Evolutionary conservation across 2,329 filamentous ascomycete genomes (phyloP).

Genomic region (Stagonosporopsis cucurbitacearum): DNA sequence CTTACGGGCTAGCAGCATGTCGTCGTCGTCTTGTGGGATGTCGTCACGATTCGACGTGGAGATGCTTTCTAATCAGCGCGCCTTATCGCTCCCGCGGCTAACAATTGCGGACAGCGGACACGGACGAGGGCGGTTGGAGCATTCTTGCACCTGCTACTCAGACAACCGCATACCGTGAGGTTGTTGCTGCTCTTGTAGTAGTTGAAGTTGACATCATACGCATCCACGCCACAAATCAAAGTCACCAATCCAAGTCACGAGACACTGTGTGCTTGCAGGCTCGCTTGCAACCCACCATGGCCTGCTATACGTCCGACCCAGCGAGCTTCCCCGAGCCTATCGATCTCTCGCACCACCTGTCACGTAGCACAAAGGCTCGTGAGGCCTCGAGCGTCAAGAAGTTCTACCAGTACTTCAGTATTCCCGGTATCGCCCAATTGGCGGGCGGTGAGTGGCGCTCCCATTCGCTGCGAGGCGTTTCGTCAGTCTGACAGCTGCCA

Average conservation of each 20-base stretch:
- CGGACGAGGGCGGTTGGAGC: neutral
- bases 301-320: conserved; percentile 33
- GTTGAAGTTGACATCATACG: too few species aligned
- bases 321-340: conserved; percentile 59
- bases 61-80: conserved; percentile 33
- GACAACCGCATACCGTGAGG: too few species aligned
- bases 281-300: conserved; percentile 26
- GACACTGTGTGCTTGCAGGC: too few species aligned
- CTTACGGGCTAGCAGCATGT: conserved; percentile 19
- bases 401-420: conserved; percentile 83
- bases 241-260: too few species aligned
- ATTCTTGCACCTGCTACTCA: neutral
- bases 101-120: conserved; percentile 3
- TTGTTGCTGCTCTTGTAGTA: too few species aligned
- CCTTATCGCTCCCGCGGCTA: conserved; percentile 29
- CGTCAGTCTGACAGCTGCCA: conserved; percentile 50
- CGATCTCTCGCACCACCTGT: conserved; percentile 82
- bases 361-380: conserved; percentile 70
- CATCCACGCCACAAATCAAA: too few species aligned
- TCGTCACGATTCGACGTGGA: conserved; percentile 25
- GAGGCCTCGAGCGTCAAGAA: conserved; percentile 73
- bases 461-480: neutral
- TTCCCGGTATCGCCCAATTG: conserved; percentile 67
- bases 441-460: conserved; percentile 61
- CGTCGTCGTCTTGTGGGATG: conserved; percentile 17